phyloP scores from a whole-genome alignment of 306 rosid species.

The Dicorynia guianensis region DNA sequence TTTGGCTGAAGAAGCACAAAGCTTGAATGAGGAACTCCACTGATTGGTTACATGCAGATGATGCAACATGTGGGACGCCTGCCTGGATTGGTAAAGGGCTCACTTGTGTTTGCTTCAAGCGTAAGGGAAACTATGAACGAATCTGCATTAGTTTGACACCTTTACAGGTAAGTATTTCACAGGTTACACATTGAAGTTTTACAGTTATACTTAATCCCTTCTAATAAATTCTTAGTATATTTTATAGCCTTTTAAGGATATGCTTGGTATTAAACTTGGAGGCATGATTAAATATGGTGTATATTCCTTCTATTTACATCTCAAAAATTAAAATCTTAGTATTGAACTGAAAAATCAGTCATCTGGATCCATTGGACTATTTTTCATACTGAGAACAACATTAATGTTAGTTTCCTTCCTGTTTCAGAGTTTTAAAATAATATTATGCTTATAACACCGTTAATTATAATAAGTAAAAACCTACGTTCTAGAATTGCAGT shows the following conservation, averaged over 20 bases:
- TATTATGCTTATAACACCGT: neutral
- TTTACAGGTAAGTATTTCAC: constrained; percentile 60
- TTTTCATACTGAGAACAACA: neutral
- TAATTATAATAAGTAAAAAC: neutral
- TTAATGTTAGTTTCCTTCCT: constrained; percentile 3
- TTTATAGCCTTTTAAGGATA: constrained; percentile 1
- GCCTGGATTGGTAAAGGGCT: constrained; percentile 88
- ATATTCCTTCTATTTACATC: neutral
- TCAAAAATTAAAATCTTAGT: neutral
- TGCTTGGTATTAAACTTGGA: neutral
- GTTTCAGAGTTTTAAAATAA: neutral
- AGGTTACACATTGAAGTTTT: constrained; percentile 3
- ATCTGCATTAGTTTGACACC: constrained; percentile 75
- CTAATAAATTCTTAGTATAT: neutral
- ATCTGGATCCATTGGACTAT: constrained; percentile 9
- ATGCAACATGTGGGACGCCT: constrained; percentile 67
- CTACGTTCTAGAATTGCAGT: neutral
- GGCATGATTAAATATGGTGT: neutral
- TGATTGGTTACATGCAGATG: constrained; percentile 58
- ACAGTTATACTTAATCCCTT: neutral
- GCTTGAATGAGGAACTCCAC: constrained; percentile 48
- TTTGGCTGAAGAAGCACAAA: constrained; percentile 23
- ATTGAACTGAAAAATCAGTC: neutral
- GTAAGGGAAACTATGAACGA: constrained; percentile 70
- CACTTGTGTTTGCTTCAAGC: constrained; percentile 89